These are phyloP conservation scores for Erysimum cheiri DNA, from an alignment of 441 rosid species.

Conservation along the genomic window DNA sequence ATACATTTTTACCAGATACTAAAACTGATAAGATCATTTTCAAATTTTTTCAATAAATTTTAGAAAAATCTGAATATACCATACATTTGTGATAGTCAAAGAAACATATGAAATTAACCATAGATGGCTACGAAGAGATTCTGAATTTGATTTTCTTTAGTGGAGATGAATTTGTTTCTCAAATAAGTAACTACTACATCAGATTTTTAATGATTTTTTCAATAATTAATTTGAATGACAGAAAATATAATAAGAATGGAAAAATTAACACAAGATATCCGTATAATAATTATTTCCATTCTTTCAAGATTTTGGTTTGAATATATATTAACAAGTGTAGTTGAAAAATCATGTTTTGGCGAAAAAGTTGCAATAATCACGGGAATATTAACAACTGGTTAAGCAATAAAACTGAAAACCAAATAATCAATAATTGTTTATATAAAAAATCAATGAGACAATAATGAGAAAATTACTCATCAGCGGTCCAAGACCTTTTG, in stretches of 20 bases:
- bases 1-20: not conserved
- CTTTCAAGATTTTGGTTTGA: not conserved
- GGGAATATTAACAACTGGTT: not conserved
- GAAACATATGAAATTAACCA: not conserved
- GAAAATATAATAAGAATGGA: not conserved
- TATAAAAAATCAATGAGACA: not conserved
- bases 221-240: not conserved
- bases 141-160: not conserved
- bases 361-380: too few relatives aligned
- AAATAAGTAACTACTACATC: not conserved
- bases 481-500: constrained; percentile 69
- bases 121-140: not conserved
- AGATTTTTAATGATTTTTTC: not conserved
- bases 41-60: not conserved
- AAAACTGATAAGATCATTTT: not conserved
- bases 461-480: constrained; percentile 45
- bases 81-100: not conserved
- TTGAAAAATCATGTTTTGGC: not conserved
- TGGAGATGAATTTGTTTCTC: not conserved
- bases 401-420: too few relatives aligned
- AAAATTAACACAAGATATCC: not conserved
- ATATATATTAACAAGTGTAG: not conserved
- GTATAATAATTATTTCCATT: not conserved
- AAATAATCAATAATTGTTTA: not conserved
- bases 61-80: not conserved